Base-by-base conservation (phyloP, 2,329 filamentous ascomycete genomes). In the Calonectria honghensis region DNA sequence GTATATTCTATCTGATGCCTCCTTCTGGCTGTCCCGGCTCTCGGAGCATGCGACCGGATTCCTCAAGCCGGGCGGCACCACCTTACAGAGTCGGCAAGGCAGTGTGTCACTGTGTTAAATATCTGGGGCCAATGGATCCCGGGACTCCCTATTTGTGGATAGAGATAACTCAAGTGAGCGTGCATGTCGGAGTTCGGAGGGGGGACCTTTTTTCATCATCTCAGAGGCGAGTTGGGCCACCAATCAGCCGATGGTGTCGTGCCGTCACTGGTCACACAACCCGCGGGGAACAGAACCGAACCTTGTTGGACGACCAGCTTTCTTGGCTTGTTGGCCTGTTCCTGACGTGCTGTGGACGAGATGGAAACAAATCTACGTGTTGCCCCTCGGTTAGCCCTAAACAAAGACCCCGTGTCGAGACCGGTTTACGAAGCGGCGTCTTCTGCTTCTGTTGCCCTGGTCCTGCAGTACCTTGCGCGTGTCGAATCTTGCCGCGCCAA, bases 131-230 rank as follows among this genome's bases (percentile, higher is more conserved):
- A 39, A 61, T 39, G 57, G 57, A 24, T 39, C 57, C 35, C 37
- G 32, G 57, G 57, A 16, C 54, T 61, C 57, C 57, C 57, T 61
- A 61, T 61, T 61, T 61, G 57, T 61, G 57, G 57, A 61, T 61
- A 61, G 57, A 61, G 57, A 61, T 39, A 61, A 61, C 57, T 61
- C 57, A 61, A 61, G 57, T 61, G 57, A 61, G 57, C 10, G 32
- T 61, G 57, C 57, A 61, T 39, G 20, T 61, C 57, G 57, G 57
- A 61, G 35, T 61, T 24, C 57, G 57, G 57, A 61, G 57, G 39
- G 57, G 32, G 45, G 9, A 48, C 57, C 57, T 61, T 61, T 61
- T 61, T 27, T 29, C 32, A 24, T 61, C 35, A 39, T 32, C 31
- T 61, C 31, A 61, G 37, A 39, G 24, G 57, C 35, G n/a, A 39